Percentiles rank a stretch among this genome's conserved stretches.
Conservation (phyloP, 2,329 filamentous ascomycete species). For the Botryotinia globosa region DNA sequence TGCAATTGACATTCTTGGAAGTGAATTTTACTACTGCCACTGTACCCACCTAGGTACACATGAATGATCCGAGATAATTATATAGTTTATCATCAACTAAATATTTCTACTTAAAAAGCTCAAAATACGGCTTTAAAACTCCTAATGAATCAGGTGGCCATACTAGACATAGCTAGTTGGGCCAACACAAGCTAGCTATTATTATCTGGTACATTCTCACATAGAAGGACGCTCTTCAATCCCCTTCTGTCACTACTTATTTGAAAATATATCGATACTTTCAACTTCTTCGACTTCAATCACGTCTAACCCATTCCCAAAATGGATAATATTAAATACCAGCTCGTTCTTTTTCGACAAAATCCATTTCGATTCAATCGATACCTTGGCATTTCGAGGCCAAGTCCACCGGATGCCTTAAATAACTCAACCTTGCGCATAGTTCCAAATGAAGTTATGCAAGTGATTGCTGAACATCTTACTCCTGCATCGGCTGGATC, state of each 20-base stretch:
- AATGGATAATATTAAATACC: not conserved
- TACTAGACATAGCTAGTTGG: too few relatives aligned
- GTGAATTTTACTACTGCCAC: not conserved
- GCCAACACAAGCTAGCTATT: too few relatives aligned
- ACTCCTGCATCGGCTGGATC: not conserved
- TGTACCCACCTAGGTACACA: not conserved
- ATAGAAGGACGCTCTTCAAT: not conserved
- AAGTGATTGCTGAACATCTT: not conserved
- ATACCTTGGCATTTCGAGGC: not conserved
- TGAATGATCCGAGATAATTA: not conserved
- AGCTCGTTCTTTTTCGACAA: not conserved
- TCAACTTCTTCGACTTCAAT: not conserved
- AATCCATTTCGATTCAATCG: not conserved
- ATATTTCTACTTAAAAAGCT: not conserved
- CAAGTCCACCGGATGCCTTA: not conserved
- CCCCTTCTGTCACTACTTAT: not conserved
- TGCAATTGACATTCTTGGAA: not conserved
- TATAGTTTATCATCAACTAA: not conserved
- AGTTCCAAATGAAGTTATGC: not conserved
- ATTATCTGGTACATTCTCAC: not conserved
- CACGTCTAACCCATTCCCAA: not conserved
- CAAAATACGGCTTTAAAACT: not conserved
- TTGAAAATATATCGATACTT: not conserved
- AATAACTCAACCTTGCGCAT: not conserved
- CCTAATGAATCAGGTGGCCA: too few relatives aligned